Conservation (phyloP, 2,329 filamentous ascomycete genomes). For the Xylariaceae sp. region DNA sequence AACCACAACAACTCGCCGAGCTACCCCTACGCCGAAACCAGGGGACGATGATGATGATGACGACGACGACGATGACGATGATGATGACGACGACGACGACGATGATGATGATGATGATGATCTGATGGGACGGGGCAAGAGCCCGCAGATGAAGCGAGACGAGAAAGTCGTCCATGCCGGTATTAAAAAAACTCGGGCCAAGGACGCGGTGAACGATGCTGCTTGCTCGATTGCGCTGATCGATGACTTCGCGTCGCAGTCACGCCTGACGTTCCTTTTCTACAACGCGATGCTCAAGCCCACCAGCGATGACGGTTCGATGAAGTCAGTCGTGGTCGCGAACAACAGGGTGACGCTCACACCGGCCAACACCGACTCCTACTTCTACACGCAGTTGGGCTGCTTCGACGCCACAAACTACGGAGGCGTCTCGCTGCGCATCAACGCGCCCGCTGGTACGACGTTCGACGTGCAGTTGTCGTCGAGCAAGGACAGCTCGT, state of each 20-base stretch:
- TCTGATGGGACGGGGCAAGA: not conserved
- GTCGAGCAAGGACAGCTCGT: conserved; percentile 48
- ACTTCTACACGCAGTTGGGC: conserved; percentile 64
- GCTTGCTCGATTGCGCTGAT: conserved; percentile 54
- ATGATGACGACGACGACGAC: not conserved
- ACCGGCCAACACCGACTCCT: conserved; percentile 55
- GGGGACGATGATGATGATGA: not conserved
- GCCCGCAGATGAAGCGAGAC: no score
- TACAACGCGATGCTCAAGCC: conserved; percentile 65
- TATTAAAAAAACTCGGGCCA: no score
- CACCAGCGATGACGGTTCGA: conserved; percentile 63
- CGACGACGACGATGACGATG: conserved; percentile 21
- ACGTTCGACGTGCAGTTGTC: conserved; percentile 60
- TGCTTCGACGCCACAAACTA: conserved; percentile 60
- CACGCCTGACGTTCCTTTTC: conserved; percentile 64
- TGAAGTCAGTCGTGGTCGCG: conserved; percentile 61
- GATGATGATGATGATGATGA: not conserved
- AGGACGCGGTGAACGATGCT: not conserved
- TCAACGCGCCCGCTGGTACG: conserved; percentile 59
- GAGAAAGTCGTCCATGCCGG: no score
- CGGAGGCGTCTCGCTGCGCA: conserved; percentile 61
- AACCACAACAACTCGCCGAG: conserved; percentile 2
- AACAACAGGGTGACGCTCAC: conserved; percentile 60
- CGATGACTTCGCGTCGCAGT: conserved; percentile 68
- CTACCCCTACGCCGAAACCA: no score